phyloP scores from a whole-genome alignment of 495 filamentous ascomycete genomes.

The Aspergillus sclerotiicarbonarius region DNA sequence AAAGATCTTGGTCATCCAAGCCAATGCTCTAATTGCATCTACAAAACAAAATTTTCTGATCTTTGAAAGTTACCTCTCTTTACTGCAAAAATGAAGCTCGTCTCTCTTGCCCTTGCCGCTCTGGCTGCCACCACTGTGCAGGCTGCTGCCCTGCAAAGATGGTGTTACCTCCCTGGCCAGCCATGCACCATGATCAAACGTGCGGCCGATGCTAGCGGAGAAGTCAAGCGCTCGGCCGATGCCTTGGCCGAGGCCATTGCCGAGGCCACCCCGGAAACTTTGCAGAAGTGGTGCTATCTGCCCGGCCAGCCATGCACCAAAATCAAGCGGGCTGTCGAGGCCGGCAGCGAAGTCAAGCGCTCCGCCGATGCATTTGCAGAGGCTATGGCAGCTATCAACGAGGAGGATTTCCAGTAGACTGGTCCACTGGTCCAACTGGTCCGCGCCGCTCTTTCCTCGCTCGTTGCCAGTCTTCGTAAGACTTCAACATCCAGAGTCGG shows the following conservation, averaged over 20 bases:
- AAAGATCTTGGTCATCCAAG: neutral
- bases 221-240: slow-evolving; percentile 52
- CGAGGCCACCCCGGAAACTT: slow-evolving; percentile 27
- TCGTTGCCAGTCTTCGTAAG: neutral
- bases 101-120: slow-evolving; percentile 35
- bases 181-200: slow-evolving; percentile 34
- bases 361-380: slow-evolving; percentile 39
- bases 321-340: slow-evolving; percentile 46
- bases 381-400: slow-evolving; percentile 40
- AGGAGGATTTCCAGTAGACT: slow-evolving; percentile 9
- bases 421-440: neutral
- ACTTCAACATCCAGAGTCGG: neutral
- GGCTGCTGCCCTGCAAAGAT: slow-evolving; percentile 33
- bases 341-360: slow-evolving; percentile 36
- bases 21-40: neutral
- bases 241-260: slow-evolving; percentile 47
- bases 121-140: slow-evolving; percentile 38
- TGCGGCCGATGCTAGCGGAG: slow-evolving; percentile 28
- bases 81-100: slow-evolving; percentile 47
- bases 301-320: slow-evolving; percentile 44
- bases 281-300: slow-evolving; percentile 37
- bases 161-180: slow-evolving; percentile 35
- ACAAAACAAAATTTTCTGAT: neutral
- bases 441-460: neutral
- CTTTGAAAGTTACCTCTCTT: neutral